These are phyloP conservation scores for Fusarium verrucosum DNA, from an alignment of 2,329 filamentous ascomycete genomes.

Conservation along the genomic window DNA sequence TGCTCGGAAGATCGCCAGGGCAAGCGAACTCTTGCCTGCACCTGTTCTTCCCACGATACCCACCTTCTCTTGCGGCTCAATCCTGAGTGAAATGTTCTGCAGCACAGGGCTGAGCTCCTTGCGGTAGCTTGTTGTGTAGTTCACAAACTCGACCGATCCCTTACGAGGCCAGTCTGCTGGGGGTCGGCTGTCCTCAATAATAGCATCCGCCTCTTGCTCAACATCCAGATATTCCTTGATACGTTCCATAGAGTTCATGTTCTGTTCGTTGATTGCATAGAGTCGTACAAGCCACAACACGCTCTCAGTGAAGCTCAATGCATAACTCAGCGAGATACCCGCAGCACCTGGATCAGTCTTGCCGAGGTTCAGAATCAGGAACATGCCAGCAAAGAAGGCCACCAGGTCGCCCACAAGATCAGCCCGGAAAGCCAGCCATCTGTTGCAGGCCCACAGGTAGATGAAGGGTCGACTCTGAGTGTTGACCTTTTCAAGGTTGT, in stretches of 20 bases:
- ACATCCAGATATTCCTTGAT: constrained; percentile 97
- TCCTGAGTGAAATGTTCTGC: constrained; percentile 84
- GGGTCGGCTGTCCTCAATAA: constrained; percentile 82
- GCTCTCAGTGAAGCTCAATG: constrained; percentile 96
- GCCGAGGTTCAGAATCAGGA: constrained; percentile 85
- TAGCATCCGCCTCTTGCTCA: constrained; percentile 85
- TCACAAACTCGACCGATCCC: constrained; percentile 86
- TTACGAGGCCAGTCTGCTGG: constrained; percentile 83
- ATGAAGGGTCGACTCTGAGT: constrained; percentile 93
- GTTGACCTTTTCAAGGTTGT: constrained; percentile 90
- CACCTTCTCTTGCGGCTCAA: constrained; percentile 87
- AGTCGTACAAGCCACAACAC: constrained; percentile 95
- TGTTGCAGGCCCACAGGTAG: constrained; percentile 94
- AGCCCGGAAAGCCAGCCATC: constrained; percentile 94
- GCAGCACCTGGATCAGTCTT: constrained; percentile 89
- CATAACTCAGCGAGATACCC: constrained; percentile 93
- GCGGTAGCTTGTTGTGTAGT: constrained; percentile 90
- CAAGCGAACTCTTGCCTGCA: constrained; percentile 94
- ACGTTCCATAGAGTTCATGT: constrained; percentile 99
- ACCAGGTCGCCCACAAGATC: constrained; percentile 92
- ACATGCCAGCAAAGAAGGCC: constrained; percentile 90
- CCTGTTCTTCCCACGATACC: constrained; percentile 96
- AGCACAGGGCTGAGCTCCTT: constrained; percentile 88
- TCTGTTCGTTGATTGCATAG: constrained; percentile 96
- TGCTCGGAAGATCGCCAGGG: constrained; percentile 90